Conservation (phyloP, 495 filamentous ascomycete genomes). For the Aspergillus egyptiacus region DNA sequence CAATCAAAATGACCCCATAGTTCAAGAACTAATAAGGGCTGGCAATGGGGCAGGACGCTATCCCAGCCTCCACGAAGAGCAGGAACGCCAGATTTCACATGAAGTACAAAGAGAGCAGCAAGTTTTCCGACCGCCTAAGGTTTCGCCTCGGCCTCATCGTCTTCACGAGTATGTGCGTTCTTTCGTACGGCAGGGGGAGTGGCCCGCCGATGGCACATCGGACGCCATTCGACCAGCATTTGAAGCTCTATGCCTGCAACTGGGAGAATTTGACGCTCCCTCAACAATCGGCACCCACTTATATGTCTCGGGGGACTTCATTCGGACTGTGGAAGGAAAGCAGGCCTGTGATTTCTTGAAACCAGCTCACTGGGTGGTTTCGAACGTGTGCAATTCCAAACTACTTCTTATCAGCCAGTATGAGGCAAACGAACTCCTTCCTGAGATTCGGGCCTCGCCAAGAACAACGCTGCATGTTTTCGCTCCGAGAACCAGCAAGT, state of each 20-base stretch:
- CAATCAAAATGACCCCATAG: background rate
- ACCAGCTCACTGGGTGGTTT: constrained; percentile 54
- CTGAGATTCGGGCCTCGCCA: constrained; percentile 23
- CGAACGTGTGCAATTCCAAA: constrained; percentile 12
- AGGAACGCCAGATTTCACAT: constrained; percentile 57
- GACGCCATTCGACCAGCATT: background rate
- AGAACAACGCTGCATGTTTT: constrained; percentile 49
- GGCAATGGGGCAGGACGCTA: background rate
- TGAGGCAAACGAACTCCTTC: constrained; percentile 50
- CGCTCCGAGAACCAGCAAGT: constrained; percentile 41
- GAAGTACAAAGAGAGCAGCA: constrained; percentile 56
- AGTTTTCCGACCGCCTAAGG: constrained; percentile 37
- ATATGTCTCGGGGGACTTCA: background rate
- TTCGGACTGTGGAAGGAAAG: background rate
- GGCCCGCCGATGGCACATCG: background rate
- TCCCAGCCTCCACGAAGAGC: constrained; percentile 50
- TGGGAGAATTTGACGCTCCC: background rate
- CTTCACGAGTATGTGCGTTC: constrained; percentile 27
- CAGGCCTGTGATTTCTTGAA: constrained; percentile 31
- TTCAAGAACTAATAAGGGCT: background rate
- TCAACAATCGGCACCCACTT: background rate
- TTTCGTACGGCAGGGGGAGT: background rate
- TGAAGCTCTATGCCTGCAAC: background rate
- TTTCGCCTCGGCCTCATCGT: constrained; percentile 28
- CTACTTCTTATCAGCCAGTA: constrained; percentile 53